A percentile compares a stretch with the other conserved stretches of the same genome.
These are phyloP conservation scores for Mimosa bimucronata DNA, from an alignment of 306 rosid genomes.

Conservation along the genomic window DNA sequence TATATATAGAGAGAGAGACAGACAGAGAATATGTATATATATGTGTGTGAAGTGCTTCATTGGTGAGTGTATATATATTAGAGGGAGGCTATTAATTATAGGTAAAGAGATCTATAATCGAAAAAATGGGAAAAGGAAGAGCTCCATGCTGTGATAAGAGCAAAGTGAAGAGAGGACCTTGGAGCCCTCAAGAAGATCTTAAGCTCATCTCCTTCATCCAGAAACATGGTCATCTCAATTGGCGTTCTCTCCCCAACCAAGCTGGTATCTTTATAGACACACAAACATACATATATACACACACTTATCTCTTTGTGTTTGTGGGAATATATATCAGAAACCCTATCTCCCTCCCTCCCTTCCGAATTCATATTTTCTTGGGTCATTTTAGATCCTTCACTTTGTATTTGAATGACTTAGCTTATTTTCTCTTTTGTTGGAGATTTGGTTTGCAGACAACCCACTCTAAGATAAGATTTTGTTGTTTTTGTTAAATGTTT, in stretches of 20 bases:
- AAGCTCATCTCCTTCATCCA: constrained; percentile 86
- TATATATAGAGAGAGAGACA: not conserved
- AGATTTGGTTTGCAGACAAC: too few relatives aligned
- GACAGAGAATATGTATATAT: not conserved
- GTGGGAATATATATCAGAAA: not conserved
- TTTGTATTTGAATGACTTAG: constrained; percentile 30
- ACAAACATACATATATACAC: not conserved
- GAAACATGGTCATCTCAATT: constrained; percentile 89
- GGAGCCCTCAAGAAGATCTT: constrained; percentile 89
- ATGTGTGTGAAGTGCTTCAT: not conserved
- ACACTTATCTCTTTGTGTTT: not conserved
- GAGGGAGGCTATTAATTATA: constrained; percentile 28
- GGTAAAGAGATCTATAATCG: not conserved
- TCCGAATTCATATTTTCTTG: not conserved
- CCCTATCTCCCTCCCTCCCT: not conserved
- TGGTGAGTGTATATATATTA: constrained; percentile 11
- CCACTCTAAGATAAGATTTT: too few relatives aligned
- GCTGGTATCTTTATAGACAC: constrained; percentile 55
- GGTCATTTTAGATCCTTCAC: not conserved
- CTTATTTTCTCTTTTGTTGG: too few relatives aligned
- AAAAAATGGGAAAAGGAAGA: constrained; percentile 91
- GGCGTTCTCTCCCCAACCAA: constrained; percentile 94
- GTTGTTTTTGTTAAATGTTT: too few relatives aligned
- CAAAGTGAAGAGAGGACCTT: constrained; percentile 94
- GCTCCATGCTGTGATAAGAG: constrained; percentile 92